Evolutionary conservation across 352 stramenopile species (phyloP), one percentile per base, ranked within the genome.

Genomic region (Phytophthora niederhauseri): DNA sequence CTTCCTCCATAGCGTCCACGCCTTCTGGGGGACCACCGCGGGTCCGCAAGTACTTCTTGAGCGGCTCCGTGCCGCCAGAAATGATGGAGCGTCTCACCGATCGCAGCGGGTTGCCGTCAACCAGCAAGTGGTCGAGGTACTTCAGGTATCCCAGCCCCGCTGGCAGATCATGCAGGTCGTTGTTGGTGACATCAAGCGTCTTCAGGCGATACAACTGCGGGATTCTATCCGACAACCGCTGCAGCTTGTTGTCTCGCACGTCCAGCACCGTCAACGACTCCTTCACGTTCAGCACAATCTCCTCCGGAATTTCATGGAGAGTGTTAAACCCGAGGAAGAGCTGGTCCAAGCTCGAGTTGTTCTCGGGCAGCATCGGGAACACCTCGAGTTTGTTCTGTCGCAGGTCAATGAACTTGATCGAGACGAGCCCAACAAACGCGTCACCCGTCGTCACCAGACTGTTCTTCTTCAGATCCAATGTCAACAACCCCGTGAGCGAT

Each of bases 1-100:
- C 85, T 75, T 91, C 84, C 51, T 92, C 81, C 24, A 91, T 70
- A 0, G 70, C 65, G 1, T 91, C 81, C 22, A 95, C 80, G 7
- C 82, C 82, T 41, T 77, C 62, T 6, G 87, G 85, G 9, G 88
- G 88, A 6, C 72, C 67, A 7, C 86, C 88, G 26, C 88, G 84
- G 17, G 86, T 94, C 6, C 88, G 85, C 60, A 96, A 58, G 45
- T 94, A 94, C 46, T 96, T 96, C 61, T 94, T 94, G 5, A 96
- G 66, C 2, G 84, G 68, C 59, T 94, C 78, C 2, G 82, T 91
- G 17, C 87, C 85, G 12, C 76, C 68, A 7, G 78, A 82, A 55
- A 95, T 85, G 7, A 93, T 70, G 2, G 82, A 75, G 19, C 83
- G 83, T 36, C 87, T 82, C 69, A 95, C 93, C 6, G 85, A 86